A percentile compares a stretch with the other conserved stretches of the same genome.
phyloP scores from a whole-genome alignment of 805 yeast genomes.

The Metschnikowia vanudenii region DNA sequence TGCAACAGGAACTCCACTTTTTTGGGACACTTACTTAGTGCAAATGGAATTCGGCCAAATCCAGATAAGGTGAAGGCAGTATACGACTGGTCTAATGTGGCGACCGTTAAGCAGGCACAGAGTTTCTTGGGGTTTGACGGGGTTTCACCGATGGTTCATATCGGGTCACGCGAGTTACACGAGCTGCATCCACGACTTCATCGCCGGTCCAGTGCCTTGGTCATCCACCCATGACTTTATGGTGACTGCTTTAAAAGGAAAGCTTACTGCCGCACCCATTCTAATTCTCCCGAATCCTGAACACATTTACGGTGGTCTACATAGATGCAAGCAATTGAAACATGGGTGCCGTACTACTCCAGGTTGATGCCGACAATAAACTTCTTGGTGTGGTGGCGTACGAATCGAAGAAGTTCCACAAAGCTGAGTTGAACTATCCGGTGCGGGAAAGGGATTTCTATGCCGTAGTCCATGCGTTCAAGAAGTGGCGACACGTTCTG shows the following conservation, averaged over 20 bases:
- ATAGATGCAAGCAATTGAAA: constrained; percentile 1
- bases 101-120: too few relatives aligned
- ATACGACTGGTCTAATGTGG: too few relatives aligned
- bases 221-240: neutral
- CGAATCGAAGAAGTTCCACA: neutral
- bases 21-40: too few relatives aligned
- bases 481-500: constrained; percentile 3
- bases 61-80: too few relatives aligned
- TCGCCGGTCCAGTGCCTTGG: neutral
- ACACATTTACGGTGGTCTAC: neutral
- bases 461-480: constrained; percentile 7
- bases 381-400: constrained; percentile 1
- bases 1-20: too few relatives aligned
- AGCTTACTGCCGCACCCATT: neutral
- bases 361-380: neutral
- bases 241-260: neutral
- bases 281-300: constrained; percentile 2
- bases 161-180: too few relatives aligned
- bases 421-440: constrained; percentile 1
- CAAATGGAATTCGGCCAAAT: too few relatives aligned
- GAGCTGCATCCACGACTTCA: constrained; percentile 2
- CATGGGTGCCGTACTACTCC: constrained; percentile 2
- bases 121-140: too few relatives aligned
- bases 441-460: constrained; percentile 7
- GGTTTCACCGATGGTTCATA: too few relatives aligned